Evolutionary conservation across 148 eudicot species (phyloP).

Genomic region (Rheum nobile): DNA sequence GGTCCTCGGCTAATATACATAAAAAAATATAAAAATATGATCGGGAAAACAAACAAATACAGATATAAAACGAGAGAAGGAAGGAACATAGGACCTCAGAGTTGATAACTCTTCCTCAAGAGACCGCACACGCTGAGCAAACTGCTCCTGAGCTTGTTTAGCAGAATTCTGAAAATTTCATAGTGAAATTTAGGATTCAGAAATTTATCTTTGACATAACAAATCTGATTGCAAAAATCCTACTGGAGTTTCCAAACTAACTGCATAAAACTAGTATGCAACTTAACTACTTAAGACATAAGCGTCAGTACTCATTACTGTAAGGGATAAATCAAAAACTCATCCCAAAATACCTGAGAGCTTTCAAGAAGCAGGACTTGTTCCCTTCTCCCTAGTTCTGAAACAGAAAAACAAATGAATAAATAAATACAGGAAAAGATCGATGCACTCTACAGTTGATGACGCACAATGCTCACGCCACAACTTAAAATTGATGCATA

Average conservation of each 20-base stretch:
- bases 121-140: slow-evolving; percentile 43
- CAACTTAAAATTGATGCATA: not conserved
- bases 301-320: not conserved
- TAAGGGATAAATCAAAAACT: not conserved
- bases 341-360: slow-evolving; percentile 27
- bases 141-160: slow-evolving; percentile 46
- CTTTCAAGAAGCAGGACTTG: slow-evolving; percentile 45
- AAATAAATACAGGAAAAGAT: not conserved
- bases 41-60: not conserved
- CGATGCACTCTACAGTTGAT: not conserved
- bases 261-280: not conserved
- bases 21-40: not conserved
- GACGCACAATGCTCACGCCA: not conserved
- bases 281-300: not conserved
- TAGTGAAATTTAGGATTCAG: not conserved
- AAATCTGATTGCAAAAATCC: not conserved
- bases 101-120: slow-evolving; percentile 64
- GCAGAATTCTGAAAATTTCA: slow-evolving; percentile 33
- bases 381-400: slow-evolving; percentile 39
- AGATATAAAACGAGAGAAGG: not conserved
- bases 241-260: not conserved
- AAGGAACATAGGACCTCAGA: slow-evolving; percentile 23
- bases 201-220: not conserved
- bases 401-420: not conserved
- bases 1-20: too few species aligned